phyloP scores from a whole-genome alignment of 306 rosid genomes.

The Carpinus viminea region DNA sequence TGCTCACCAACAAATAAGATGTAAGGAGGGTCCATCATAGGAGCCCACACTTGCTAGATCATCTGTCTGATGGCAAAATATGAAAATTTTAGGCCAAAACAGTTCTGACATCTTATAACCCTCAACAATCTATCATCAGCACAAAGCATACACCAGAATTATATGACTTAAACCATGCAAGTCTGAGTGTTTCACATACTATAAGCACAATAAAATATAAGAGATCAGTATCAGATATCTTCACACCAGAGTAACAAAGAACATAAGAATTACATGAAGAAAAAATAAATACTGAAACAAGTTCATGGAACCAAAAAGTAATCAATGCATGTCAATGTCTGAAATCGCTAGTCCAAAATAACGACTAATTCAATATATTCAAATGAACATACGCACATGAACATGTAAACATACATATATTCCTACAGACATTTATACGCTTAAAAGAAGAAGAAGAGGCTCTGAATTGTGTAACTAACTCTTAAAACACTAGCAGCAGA shows the following conservation, averaged over 20 bases:
- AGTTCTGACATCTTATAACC: neutral
- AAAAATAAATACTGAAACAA: neutral
- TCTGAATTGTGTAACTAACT: neutral
- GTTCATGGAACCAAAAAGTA: neutral
- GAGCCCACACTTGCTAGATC: neutral
- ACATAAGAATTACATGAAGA: neutral
- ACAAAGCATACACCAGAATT: neutral
- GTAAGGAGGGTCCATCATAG: too few species aligned
- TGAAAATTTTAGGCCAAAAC: neutral
- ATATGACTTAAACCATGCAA: neutral
- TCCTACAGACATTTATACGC: neutral
- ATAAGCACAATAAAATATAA: neutral
- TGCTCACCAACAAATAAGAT: too few species aligned
- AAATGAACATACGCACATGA: neutral
- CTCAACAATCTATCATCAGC: neutral
- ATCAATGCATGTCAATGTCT: neutral
- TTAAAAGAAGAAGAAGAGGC: neutral
- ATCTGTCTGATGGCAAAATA: too few species aligned
- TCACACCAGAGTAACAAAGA: neutral
- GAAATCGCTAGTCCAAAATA: neutral
- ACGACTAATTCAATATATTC: neutral
- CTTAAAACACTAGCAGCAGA: neutral
- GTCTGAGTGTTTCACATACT: neutral
- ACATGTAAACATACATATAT: neutral
- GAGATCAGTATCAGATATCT: neutral